Evolutionary conservation across 2,329 filamentous ascomycete species (phyloP), one percentile per base, ranked within the genome.

Genomic region (Ceratocystis huliohia): DNA sequence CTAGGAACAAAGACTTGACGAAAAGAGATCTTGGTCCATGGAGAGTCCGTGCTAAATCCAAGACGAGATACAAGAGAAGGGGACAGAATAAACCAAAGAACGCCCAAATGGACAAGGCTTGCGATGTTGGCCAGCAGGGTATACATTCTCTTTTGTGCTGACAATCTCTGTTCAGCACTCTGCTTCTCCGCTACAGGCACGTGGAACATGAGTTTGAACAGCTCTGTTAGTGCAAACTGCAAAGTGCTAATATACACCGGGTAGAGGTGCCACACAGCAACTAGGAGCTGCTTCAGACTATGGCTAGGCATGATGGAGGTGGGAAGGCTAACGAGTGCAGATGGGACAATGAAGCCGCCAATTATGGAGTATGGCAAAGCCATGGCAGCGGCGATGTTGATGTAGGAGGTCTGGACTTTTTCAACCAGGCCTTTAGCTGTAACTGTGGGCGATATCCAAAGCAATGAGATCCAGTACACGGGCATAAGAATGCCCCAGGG

Each of bases 251-350:
- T 68, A 61, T 67, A 70, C 8, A 72, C 8, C 0, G 72, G 72
- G 50, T 72, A 72, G 15, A 67, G 48, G 33, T 72, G 71, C 71
- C 71, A 72, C 1, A 70, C 20, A 1, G 69, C 70, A 8, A 72
- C 53, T 1, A 68, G 62, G 30, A 69, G n/a, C 50, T 71, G 70
- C 22, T 70, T 69, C 20, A 61, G 65, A 13, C 69, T 66, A 20
- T 64, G 63, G 0, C 69, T 65, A 53, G 71, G 63, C 30, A 69
- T 2, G 3, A n/a, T 17, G 5, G 70, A 67, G 8, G 68, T 64
- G 1, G 70, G 69, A 2, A 73, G 66, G 22, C 63, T 65, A 17
- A 62, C 37, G 1, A 71, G 61, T 44, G 70, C 13, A 10, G 69
- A 69, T 1, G 71, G 71, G 13, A 72, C 30, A 22, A 69, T 44